Evolutionary conservation across 2,329 filamentous ascomycete species (phyloP), one percentile per base, ranked within the genome.

Genomic region (Neopestalotiopsis clavispora): DNA sequence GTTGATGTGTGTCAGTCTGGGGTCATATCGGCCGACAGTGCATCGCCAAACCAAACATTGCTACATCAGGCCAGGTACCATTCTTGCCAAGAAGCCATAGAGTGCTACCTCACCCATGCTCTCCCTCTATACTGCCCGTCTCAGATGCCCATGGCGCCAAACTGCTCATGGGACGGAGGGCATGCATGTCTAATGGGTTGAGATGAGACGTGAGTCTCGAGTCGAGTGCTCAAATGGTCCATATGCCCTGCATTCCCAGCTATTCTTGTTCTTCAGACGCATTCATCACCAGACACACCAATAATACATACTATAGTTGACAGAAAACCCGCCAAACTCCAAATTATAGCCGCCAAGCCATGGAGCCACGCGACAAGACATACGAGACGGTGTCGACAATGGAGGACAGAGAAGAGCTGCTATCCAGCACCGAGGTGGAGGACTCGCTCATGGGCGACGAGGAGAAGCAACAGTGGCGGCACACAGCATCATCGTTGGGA

Each of bases 381-480:
- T 77, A 77, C 69, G 68, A 76, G 28, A 73, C 71, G 28, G 71
- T 75, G 52, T 70, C 71, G 42, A 67, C 69, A 34, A 69, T 72
- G 32, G 77, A 79, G 12, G 75, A 78, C 52, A 71, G 71, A 17
- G 77, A 78, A 32, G 74, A 78, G 30, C 71, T 72, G 40, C 65
- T 72, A 17, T 78, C 75, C 60, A 77, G 72, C 70, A 78, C 76
- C 30, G 79, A 81, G 66, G 76, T 80, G 28, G 77, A 79, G 64
- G 79, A 79, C n/a, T 78, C 78, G 6, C 72, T 79, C 13, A 76
- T 77, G 9, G 74, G 75, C 59, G 77, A 78, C 66, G 76, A 79
- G 60, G 76, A 78, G 65, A 75, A 79, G 61, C 76, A 78, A 66
- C 72, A 73, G 60, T 77, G 77, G 74, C 72, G 72, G 38, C 59